phyloP scores from a whole-genome alignment of 768 basidiomycete genomes.

The Cytidiella melzeri region DNA sequence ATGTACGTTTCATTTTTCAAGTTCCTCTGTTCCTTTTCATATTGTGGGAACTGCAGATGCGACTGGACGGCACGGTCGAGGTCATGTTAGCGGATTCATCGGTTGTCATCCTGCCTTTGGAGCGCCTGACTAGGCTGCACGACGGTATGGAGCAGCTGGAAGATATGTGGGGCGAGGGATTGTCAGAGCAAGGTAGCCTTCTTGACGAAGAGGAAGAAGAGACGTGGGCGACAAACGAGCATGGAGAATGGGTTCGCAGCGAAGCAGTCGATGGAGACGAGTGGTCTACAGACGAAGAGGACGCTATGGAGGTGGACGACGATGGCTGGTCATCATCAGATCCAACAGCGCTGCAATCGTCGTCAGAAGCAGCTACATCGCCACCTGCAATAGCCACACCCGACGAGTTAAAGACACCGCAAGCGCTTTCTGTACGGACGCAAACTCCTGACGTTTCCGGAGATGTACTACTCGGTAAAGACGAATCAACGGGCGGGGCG shows the following conservation, averaged over 20 bases:
- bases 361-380: neutral
- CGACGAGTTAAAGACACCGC: neutral
- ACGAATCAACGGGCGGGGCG: neutral
- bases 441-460: neutral
- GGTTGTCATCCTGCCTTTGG: constrained; percentile 47
- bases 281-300: constrained; percentile 30
- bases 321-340: constrained; percentile 25
- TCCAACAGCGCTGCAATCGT: constrained; percentile 8
- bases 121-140: constrained; percentile 68
- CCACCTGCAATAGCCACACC: neutral
- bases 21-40: neutral
- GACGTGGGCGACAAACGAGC: constrained; percentile 36
- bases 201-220: constrained; percentile 33
- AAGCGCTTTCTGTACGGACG: neutral
- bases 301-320: constrained; percentile 33
- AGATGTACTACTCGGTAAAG: constrained; percentile 4
- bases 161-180: constrained; percentile 50
- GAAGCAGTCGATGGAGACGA: constrained; percentile 25
- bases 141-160: constrained; percentile 80
- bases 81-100: constrained; percentile 61
- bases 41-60: constrained; percentile 40
- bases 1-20: constrained; percentile 37
- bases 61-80: constrained; percentile 66
- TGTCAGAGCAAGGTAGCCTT: constrained; percentile 25
- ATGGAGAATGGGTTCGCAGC: constrained; percentile 26